Conservation (phyloP, 2,329 filamentous ascomycete species). For the Penicillium sclerotigenum region DNA sequence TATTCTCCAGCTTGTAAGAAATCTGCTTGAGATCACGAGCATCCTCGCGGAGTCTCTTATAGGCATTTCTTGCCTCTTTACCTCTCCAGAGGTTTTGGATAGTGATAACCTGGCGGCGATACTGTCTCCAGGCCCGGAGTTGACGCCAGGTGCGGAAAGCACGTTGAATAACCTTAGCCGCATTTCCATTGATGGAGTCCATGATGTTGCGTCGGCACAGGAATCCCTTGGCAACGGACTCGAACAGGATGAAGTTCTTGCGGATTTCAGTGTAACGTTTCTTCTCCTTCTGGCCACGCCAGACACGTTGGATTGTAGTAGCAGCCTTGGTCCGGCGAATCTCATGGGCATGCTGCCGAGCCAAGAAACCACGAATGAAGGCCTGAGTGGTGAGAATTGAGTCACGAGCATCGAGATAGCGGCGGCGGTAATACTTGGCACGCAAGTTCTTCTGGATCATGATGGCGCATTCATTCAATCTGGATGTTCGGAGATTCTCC, state of each 20-base stretch:
- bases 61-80: conserved; percentile 71
- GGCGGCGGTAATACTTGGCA: conserved; percentile 90
- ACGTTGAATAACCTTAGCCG: conserved; percentile 84
- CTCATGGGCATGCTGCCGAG: conserved; percentile 74
- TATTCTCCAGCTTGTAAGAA: conserved; percentile 98
- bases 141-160: conserved; percentile 80
- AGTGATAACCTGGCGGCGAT: conserved; percentile 82
- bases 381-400: conserved; percentile 80
- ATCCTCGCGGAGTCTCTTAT: conserved; percentile 91
- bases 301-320: conserved; percentile 91
- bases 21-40: conserved; percentile 98
- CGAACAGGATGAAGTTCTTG: conserved; percentile 79
- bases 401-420: conserved; percentile 81
- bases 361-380: conserved; percentile 70
- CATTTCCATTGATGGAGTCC: conserved; percentile 90
- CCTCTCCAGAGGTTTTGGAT: conserved; percentile 94
- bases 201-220: conserved; percentile 86
- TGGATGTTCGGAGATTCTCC: conserved; percentile 85
- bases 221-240: conserved; percentile 88
- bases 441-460: conserved; percentile 98
- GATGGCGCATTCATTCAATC: conserved; percentile 88
- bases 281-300: conserved; percentile 87
- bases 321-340: conserved; percentile 80
- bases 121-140: conserved; percentile 77
- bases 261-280: conserved; percentile 75